Evolutionary conservation across 768 basidiomycete genomes (phyloP).

Genomic region (Rossbeevera mucosa): DNA sequence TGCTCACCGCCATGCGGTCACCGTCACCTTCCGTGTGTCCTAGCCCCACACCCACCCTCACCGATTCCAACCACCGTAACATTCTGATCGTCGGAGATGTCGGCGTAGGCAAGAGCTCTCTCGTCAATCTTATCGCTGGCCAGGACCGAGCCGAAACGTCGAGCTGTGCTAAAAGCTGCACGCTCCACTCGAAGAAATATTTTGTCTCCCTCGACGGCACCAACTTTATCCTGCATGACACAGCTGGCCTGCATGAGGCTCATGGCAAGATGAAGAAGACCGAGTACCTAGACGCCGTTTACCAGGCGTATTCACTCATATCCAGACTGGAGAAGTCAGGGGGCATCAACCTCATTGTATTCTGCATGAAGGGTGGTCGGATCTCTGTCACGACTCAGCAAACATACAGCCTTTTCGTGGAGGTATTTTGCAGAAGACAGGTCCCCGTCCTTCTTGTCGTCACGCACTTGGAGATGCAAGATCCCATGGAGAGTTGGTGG

Average conservation of each 20-base stretch:
- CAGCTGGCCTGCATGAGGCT: conserved; percentile 28
- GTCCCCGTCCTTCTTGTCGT: conserved; percentile 32
- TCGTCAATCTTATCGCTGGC: conserved; percentile 38
- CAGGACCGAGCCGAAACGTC: conserved; percentile 25
- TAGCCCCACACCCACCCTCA: conserved; percentile 10
- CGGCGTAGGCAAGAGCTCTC: conserved; percentile 36
- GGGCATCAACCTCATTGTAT: conserved; percentile 28
- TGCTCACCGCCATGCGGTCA: conserved; percentile 8
- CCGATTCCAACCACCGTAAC: conserved; percentile 15
- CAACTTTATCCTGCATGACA: conserved; percentile 23
- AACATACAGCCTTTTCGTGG: conserved; percentile 33
- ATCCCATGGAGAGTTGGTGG: conserved; percentile 40
- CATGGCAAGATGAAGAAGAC: conserved; percentile 18
- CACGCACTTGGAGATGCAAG: conserved; percentile 32
- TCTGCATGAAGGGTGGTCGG: conserved; percentile 29
- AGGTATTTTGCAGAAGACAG: conserved; percentile 35
- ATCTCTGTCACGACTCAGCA: conserved; percentile 23
- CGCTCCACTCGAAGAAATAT: conserved; percentile 29
- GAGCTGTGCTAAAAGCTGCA: conserved; percentile 32
- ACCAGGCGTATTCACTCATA: conserved; percentile 33
- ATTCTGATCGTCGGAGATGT: conserved; percentile 28
- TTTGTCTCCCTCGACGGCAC: conserved; percentile 12
- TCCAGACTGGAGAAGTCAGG: conserved; percentile 24
- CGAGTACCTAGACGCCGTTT: conserved; percentile 25
- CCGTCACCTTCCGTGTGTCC: conserved; percentile 12